Evolutionary conservation across 1,284 basidiomycete genomes (phyloP).

Genomic region (Puccinia novopanici): DNA sequence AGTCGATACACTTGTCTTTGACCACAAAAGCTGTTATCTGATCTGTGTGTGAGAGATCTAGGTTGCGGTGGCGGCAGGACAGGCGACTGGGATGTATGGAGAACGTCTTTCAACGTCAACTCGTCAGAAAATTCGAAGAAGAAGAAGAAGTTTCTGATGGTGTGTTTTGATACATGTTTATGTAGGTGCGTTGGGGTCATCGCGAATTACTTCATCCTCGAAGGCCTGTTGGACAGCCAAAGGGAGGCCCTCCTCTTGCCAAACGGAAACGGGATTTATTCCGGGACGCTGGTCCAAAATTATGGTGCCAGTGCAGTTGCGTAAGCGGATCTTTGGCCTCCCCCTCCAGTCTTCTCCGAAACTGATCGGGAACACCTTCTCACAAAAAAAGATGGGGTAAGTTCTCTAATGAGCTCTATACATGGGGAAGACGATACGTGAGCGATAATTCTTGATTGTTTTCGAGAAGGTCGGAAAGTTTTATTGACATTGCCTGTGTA

Average conservation of each 20-base stretch:
- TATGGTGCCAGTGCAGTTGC: constrained; percentile 21
- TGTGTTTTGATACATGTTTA: too few relatives aligned
- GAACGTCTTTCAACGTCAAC: too few relatives aligned
- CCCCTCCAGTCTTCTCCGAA: not conserved
- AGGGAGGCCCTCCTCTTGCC: constrained; percentile 40
- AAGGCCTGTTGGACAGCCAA: constrained; percentile 24
- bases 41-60: not conserved
- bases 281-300: constrained; percentile 18
- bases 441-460: not conserved
- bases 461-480: too few relatives aligned
- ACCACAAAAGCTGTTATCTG: too few relatives aligned
- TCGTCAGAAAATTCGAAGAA: too few relatives aligned
- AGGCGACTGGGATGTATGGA: constrained; percentile 29
- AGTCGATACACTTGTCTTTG: too few relatives aligned
- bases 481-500: not conserved
- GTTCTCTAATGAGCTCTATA: constrained; percentile 14
- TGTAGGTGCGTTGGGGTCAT: constrained; percentile 32
- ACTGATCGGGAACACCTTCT: too few relatives aligned
- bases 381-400: constrained; percentile 27
- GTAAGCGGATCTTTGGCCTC: too few relatives aligned
- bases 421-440: constrained; percentile 23
- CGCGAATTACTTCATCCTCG: constrained; percentile 29
- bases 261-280: constrained; percentile 40
- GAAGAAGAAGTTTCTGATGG: too few relatives aligned
- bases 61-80: constrained; percentile 21